A percentile compares a stretch with the other conserved stretches of the same genome.
Conservation (phyloP, 257 asterid genomes). For the Fraxinus cuspidata region DNA sequence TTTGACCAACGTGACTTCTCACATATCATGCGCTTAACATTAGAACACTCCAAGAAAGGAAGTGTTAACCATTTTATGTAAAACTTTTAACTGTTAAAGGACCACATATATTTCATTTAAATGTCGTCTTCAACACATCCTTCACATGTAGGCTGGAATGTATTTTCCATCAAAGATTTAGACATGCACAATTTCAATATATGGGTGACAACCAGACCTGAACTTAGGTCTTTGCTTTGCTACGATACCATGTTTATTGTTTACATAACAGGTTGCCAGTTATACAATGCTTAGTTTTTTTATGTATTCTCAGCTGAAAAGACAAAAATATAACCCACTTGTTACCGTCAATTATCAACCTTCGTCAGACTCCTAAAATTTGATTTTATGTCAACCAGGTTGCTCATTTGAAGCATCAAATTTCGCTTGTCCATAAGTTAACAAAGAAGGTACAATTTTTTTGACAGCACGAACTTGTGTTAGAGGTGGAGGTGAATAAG, state of each 20-base stretch:
- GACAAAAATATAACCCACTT: background rate
- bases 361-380: background rate
- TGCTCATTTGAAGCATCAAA: conserved; percentile 70
- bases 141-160: background rate
- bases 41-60: background rate
- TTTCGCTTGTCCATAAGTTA: conserved; percentile 57
- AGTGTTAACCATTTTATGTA: background rate
- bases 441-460: conserved; percentile 52
- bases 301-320: background rate
- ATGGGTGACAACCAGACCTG: background rate
- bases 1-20: conserved; percentile 9
- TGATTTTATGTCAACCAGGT: conserved; percentile 45
- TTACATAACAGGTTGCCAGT: background rate
- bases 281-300: background rate
- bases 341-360: background rate
- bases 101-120: background rate
- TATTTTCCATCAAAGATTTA: too few relatives aligned
- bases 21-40: background rate
- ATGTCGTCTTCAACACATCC: background rate
- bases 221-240: background rate
- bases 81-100: too few relatives aligned
- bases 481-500: conserved; percentile 3
- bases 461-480: background rate
- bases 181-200: background rate
- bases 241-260: background rate